Evolutionary conservation across 306 rosid genomes (phyloP).

Genomic region (Oxytropis ochrocephala): DNA sequence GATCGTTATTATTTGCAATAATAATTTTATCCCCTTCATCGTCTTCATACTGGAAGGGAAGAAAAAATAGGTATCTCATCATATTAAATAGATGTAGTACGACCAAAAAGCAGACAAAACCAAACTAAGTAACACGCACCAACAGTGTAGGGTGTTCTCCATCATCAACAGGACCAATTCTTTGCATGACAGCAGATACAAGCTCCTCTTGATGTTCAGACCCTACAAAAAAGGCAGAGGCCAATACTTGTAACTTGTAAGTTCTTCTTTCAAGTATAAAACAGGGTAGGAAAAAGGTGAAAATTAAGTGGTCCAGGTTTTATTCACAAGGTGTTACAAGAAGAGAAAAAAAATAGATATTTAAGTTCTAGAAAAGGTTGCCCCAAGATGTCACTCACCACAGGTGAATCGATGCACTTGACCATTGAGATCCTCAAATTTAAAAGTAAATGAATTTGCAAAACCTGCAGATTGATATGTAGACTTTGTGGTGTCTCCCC

Average conservation of each 20-base stretch:
- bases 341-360: not conserved
- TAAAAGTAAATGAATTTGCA: constrained; percentile 72
- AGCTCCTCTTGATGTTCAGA: constrained; percentile 68
- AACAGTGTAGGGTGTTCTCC: constrained; percentile 50
- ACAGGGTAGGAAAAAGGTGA: not conserved
- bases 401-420: constrained; percentile 75
- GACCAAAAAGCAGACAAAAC: constrained; percentile 5
- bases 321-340: not conserved
- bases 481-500: constrained; percentile 51
- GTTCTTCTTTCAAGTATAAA: not conserved
- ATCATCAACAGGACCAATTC: constrained; percentile 42
- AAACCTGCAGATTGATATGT: constrained; percentile 68
- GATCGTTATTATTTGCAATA: constrained; percentile 66
- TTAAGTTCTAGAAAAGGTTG: constrained; percentile 6
- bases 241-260: not conserved
- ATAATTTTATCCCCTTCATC: constrained; percentile 89
- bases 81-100: constrained; percentile 1
- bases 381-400: constrained; percentile 47
- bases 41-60: constrained; percentile 61
- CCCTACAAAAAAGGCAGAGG: constrained; percentile 40
- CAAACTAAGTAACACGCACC: constrained; percentile 39
- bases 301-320: not conserved
- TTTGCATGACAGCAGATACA: constrained; percentile 57
- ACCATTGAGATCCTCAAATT: constrained; percentile 82
- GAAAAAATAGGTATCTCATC: not conserved